Evolutionary conservation across 345 rosid genomes (phyloP).

Genomic region (Salix koriyanagi): DNA sequence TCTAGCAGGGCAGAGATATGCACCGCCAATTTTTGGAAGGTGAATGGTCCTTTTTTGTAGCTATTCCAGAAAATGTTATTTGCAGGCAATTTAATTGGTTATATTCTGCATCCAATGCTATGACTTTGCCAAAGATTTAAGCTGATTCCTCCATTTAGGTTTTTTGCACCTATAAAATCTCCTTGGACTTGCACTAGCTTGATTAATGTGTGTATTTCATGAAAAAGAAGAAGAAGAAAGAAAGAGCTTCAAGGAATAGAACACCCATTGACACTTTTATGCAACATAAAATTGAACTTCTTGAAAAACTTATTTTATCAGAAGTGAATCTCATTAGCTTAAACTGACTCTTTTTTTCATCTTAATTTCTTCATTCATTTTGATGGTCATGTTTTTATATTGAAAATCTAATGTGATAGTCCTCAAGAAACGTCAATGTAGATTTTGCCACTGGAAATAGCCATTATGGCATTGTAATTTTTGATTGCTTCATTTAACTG

Average conservation of each 20-base stretch:
- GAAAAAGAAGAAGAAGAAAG: background rate
- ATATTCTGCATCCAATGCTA: background rate
- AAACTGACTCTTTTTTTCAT: background rate
- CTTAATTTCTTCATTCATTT: background rate
- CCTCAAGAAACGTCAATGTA: background rate
- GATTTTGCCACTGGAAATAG: slow-evolving; percentile 2
- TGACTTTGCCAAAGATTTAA: background rate
- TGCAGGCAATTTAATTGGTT: background rate
- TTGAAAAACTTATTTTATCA: background rate
- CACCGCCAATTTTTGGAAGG: slow-evolving; percentile 80
- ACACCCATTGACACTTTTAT: background rate
- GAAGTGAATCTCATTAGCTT: background rate
- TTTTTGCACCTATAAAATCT: background rate
- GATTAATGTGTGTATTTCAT: background rate
- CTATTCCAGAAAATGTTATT: slow-evolving; percentile 1
- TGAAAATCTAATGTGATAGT: background rate
- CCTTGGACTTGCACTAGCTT: background rate
- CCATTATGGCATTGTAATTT: slow-evolving; percentile 14
- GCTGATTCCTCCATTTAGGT: background rate
- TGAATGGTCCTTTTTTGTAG: slow-evolving; percentile 18
- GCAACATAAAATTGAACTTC: background rate
- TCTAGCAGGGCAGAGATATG: slow-evolving; percentile 73
- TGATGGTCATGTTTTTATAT: background rate
- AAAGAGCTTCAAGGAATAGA: background rate
- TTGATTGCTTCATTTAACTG: slow-evolving; percentile 42